These are phyloP conservation scores for Neofusicoccum sp. DNA, from an alignment of 2,329 filamentous ascomycete genomes.

Conservation along the genomic window DNA sequence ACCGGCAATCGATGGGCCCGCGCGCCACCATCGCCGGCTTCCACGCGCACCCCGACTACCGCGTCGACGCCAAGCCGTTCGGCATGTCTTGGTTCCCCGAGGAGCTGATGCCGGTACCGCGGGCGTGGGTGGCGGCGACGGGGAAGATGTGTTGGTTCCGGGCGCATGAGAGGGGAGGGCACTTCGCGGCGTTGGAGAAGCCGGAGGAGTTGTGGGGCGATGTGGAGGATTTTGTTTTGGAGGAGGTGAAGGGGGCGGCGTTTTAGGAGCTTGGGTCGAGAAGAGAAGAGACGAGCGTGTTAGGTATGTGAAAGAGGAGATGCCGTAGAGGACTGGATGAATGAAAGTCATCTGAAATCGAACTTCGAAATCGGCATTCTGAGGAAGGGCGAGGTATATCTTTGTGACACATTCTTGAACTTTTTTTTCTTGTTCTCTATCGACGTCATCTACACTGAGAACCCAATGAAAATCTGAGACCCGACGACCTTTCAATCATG, in stretches of 20 bases:
- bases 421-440: conserved; percentile 3
- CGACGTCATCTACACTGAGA: not conserved
- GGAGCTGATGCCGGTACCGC: conserved; percentile 42
- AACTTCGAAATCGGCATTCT: not conserved
- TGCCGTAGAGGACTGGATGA: no score
- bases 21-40: not conserved
- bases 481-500: not conserved
- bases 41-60: conserved; percentile 20
- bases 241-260: not conserved
- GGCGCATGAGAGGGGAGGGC: conserved; percentile 49
- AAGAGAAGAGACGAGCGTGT: no score
- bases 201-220: conserved; percentile 45
- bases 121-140: conserved; percentile 36
- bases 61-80: conserved; percentile 37
- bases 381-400: not conserved
- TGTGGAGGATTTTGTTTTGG: conserved; percentile 47
- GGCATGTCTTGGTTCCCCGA: conserved; percentile 46
- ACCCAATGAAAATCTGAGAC: not conserved
- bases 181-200: conserved; percentile 53
- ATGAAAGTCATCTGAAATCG: not conserved
- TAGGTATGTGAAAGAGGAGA: no score
- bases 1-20: conserved; percentile 36
- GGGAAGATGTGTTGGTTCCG: conserved; percentile 40
- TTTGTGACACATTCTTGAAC: not conserved
- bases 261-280: not conserved